Conservation (phyloP, 1,284 basidiomycete genomes). For the Clitocybe nebularis region DNA sequence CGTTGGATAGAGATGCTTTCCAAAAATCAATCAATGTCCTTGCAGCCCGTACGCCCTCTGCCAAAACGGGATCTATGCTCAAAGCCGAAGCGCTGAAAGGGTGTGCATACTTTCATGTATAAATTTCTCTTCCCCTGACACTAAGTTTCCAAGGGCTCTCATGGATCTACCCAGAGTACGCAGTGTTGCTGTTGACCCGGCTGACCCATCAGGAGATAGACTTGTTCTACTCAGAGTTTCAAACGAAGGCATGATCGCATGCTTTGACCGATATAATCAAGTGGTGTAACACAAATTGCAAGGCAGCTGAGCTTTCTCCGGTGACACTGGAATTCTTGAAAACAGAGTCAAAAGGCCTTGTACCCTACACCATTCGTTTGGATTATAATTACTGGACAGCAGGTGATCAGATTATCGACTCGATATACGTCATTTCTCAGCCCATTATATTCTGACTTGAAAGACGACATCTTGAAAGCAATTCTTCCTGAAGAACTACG, state of each 20-base stretch:
- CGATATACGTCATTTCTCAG: constrained; percentile 1
- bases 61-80: constrained; percentile 51
- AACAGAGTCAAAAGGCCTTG: constrained; percentile 49
- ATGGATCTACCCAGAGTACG: constrained; percentile 68
- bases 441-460: not conserved
- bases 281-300: constrained; percentile 29
- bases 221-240: constrained; percentile 61
- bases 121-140: too few species aligned
- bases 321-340: constrained; percentile 54
- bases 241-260: constrained; percentile 48
- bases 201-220: constrained; percentile 42
- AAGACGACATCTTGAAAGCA: constrained; percentile 81
- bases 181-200: constrained; percentile 51
- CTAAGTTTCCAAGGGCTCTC: constrained; percentile 22
- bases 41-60: constrained; percentile 59
- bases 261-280: constrained; percentile 5
- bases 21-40: constrained; percentile 60
- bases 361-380: constrained; percentile 58
- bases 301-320: constrained; percentile 63
- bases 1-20: constrained; percentile 64
- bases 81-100: constrained; percentile 53
- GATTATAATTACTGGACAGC: constrained; percentile 85
- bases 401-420: constrained; percentile 40
- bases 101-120: constrained; percentile 34
- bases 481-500: constrained; percentile 75